phyloP scores from a whole-genome alignment of 495 filamentous ascomycete genomes.

The Hamigera avellanea region DNA sequence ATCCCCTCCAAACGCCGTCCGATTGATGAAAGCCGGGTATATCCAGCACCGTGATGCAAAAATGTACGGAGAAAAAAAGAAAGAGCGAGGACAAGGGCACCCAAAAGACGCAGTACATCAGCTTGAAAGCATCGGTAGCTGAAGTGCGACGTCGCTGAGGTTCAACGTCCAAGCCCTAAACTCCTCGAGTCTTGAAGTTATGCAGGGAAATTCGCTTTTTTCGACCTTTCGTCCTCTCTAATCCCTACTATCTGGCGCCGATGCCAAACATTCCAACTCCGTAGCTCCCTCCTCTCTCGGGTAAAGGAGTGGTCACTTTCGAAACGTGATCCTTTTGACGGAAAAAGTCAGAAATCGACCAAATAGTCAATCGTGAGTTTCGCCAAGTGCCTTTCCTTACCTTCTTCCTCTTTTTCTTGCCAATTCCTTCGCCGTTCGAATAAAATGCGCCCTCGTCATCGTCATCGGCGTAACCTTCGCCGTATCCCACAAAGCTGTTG shows the following conservation, averaged over 20 bases:
- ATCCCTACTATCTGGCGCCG: slow-evolving; percentile 25
- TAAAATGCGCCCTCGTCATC: slow-evolving; percentile 42
- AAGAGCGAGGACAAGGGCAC: slow-evolving; percentile 1
- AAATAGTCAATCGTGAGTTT: neutral
- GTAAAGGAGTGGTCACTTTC: slow-evolving; percentile 31
- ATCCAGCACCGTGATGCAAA: slow-evolving; percentile 45
- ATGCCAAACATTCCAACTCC: slow-evolving; percentile 39
- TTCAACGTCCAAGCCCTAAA: too few relatives aligned
- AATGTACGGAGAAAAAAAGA: slow-evolving; percentile 7
- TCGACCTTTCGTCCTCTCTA: neutral
- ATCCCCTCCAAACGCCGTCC: slow-evolving; percentile 28
- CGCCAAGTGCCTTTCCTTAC: slow-evolving; percentile 14
- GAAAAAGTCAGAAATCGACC: slow-evolving; percentile 3
- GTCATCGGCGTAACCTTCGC: slow-evolving; percentile 50
- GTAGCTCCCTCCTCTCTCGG: slow-evolving; percentile 34
- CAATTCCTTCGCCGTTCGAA: slow-evolving; percentile 32
- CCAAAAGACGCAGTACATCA: too few relatives aligned
- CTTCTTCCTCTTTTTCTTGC: slow-evolving; percentile 43
- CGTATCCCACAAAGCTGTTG: slow-evolving; percentile 56
- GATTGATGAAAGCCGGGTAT: slow-evolving; percentile 39
- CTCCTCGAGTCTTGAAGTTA: neutral
- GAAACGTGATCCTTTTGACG: slow-evolving; percentile 29
- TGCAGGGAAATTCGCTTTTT: neutral
- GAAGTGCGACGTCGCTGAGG: too few relatives aligned
- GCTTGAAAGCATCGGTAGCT: too few relatives aligned